Conservation (phyloP, 2,329 filamentous ascomycete species). For the Aureobasidium lini region DNA sequence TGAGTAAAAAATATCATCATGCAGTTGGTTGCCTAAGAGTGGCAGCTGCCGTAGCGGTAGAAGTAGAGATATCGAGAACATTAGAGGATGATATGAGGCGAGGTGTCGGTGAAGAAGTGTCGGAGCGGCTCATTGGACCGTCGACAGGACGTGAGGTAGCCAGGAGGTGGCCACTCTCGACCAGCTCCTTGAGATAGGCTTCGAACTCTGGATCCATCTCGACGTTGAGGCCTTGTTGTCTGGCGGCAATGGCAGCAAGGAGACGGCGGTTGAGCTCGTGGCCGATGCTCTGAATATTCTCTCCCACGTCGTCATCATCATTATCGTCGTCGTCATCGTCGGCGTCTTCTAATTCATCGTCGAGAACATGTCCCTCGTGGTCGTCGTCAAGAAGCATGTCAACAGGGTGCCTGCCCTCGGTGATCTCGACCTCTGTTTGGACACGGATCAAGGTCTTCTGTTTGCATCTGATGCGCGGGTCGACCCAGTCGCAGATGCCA, state of each 20-base stretch:
- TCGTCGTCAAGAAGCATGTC: neutral
- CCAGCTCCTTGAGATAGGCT: slow-evolving; percentile 29
- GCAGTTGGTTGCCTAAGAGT: neutral
- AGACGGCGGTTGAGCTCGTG: slow-evolving; percentile 13
- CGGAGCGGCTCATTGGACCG: slow-evolving; percentile 3
- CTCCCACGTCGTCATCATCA: slow-evolving; percentile 15
- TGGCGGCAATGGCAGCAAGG: slow-evolving; percentile 20
- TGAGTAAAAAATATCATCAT: neutral
- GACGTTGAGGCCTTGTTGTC: slow-evolving; percentile 23
- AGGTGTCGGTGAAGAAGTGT: neutral
- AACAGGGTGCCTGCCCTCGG: slow-evolving; percentile 1
- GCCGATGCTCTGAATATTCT: neutral
- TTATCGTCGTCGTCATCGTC: slow-evolving; percentile 18
- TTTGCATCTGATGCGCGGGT: slow-evolving; percentile 32
- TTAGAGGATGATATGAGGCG: neutral
- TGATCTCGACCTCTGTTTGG: slow-evolving; percentile 6
- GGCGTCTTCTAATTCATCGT: neutral
- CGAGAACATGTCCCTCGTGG: neutral
- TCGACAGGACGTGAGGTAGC: slow-evolving; percentile 10
- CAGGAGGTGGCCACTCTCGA: slow-evolving; percentile 22
- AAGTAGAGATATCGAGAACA: neutral
- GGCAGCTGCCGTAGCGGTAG: neutral
- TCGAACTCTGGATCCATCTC: slow-evolving; percentile 27
- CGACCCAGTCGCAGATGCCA: slow-evolving; percentile 57
- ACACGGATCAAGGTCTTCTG: slow-evolving; percentile 17